Percentiles rank a stretch among this genome's conserved stretches.
phyloP scores from a whole-genome alignment of 148 eudicot genomes.

The Chenopodium album region DNA sequence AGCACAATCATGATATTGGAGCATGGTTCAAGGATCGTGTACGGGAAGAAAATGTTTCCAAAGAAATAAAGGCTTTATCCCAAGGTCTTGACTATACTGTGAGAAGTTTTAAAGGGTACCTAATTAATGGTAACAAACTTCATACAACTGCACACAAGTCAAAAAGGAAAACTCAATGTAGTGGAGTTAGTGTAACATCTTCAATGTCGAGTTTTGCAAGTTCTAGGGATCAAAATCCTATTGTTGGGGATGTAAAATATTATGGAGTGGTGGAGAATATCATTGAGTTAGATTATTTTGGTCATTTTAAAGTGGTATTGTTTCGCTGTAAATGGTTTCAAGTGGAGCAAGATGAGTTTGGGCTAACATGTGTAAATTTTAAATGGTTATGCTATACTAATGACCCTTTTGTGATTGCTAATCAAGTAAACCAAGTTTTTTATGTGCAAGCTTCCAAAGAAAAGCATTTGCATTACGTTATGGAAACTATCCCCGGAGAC shows the following conservation, averaged over 20 bases:
- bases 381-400: neutral
- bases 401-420: too few species aligned
- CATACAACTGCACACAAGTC: neutral
- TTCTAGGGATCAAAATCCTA: conserved; percentile 17
- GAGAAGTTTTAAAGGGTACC: conserved; percentile 7
- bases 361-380: neutral
- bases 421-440: too few species aligned
- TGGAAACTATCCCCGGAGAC: conserved; percentile 6
- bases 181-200: too few species aligned
- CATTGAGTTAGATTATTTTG: conserved; percentile 14
- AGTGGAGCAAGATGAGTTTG: neutral
- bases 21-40: conserved; percentile 6
- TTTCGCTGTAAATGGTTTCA: conserved; percentile 15
- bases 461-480: neutral
- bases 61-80: conserved; percentile 6
- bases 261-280: conserved; percentile 19
- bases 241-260: conserved; percentile 12
- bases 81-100: conserved; percentile 11
- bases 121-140: conserved; percentile 14
- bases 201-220: conserved; percentile 20
- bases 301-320: conserved; percentile 3
- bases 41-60: neutral
- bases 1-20: neutral
- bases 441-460: neutral
- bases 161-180: too few species aligned